Evolutionary conservation across 2,329 filamentous ascomycete species (phyloP).

Genomic region (Pseudogymnoascus sp.): DNA sequence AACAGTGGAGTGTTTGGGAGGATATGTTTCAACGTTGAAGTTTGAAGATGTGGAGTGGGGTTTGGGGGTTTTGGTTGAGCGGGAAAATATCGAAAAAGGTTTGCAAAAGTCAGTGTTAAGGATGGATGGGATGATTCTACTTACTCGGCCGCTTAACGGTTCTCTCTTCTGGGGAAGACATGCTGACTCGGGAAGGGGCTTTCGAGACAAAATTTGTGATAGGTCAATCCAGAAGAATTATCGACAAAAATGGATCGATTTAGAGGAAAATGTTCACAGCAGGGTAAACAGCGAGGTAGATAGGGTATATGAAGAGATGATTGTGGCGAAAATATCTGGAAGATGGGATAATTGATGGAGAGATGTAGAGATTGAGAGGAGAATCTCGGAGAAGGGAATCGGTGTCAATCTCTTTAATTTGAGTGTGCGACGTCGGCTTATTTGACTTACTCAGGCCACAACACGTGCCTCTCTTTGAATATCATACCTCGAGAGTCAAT

Average conservation of each 20-base stretch:
- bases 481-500: background rate
- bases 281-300: background rate
- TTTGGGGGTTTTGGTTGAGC: background rate
- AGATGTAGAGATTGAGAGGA: background rate
- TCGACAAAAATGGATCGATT: background rate
- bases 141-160: constrained; percentile 26
- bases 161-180: constrained; percentile 22
- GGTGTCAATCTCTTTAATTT: background rate
- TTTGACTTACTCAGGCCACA: background rate
- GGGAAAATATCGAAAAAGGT: constrained; percentile 4
- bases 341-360: background rate
- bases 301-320: background rate
- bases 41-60: background rate
- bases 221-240: background rate
- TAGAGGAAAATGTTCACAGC: background rate
- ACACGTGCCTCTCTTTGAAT: constrained; percentile 3
- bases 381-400: background rate
- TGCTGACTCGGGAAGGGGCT: constrained; percentile 9
- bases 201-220: background rate
- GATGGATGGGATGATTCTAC: constrained; percentile 11
- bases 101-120: background rate
- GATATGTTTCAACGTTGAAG: constrained; percentile 5
- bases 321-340: background rate
- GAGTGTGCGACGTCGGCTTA: background rate
- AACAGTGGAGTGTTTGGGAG: constrained; percentile 4